phyloP scores from a whole-genome alignment of 805 yeast genomes.

The Nakazawaea siamensis region DNA sequence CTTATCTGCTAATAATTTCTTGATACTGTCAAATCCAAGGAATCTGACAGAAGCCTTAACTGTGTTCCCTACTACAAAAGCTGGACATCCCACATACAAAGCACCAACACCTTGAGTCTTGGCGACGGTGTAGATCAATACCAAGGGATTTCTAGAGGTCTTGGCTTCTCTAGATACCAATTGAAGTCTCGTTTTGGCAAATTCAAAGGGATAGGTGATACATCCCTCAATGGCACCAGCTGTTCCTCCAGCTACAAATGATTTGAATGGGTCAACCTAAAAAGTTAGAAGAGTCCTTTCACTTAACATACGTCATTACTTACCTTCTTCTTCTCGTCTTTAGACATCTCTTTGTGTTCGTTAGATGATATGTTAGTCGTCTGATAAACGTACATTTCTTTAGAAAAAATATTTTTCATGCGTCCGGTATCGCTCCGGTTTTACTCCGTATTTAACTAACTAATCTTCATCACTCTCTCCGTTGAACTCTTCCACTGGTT shows the following conservation, averaged over 20 bases:
- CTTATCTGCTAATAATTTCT: constrained; percentile 66
- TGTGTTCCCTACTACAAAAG: constrained; percentile 92
- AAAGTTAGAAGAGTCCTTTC: too few species aligned
- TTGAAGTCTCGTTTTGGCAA: constrained; percentile 91
- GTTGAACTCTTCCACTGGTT: constrained; percentile 11
- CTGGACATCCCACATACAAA: constrained; percentile 92
- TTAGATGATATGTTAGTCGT: too few species aligned
- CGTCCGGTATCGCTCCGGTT: constrained; percentile 1
- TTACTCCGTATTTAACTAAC: not conserved
- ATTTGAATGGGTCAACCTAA: constrained; percentile 59
- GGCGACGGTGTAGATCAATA: constrained; percentile 66
- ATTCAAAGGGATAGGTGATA: constrained; percentile 92
- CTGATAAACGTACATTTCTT: too few species aligned
- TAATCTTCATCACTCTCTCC: constrained; percentile 14
- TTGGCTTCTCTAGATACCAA: constrained; percentile 57
- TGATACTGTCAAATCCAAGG: constrained; percentile 85
- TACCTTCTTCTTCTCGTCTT: constrained; percentile 6
- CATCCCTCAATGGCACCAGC: constrained; percentile 96
- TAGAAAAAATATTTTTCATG: too few species aligned
- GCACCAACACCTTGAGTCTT: constrained; percentile 71
- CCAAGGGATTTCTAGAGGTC: constrained; percentile 76
- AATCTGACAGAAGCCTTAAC: constrained; percentile 95
- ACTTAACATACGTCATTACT: too few species aligned
- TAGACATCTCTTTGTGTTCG: not conserved
- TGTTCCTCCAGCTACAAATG: constrained; percentile 90